These are phyloP conservation scores for Metarhizium humberi DNA, from an alignment of 2,329 filamentous ascomycete genomes.

Conservation along the genomic window DNA sequence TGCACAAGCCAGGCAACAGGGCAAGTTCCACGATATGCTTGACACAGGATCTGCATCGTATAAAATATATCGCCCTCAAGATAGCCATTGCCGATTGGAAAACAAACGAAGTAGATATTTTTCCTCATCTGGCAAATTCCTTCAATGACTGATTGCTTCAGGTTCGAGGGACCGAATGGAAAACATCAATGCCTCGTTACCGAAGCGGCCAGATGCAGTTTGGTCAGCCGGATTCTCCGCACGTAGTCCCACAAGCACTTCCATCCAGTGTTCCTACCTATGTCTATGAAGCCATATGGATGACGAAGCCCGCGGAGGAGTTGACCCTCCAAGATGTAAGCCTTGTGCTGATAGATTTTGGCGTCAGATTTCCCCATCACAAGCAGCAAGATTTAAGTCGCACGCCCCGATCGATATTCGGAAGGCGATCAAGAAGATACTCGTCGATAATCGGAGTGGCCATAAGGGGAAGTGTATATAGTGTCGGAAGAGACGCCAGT, in stretches of 20 bases:
- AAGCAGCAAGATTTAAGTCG: constrained; percentile 11
- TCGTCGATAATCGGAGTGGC: too few relatives aligned
- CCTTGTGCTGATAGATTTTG: constrained; percentile 23
- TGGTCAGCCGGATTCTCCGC: constrained; percentile 12
- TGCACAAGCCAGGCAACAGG: neutral
- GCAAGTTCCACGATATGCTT: neutral
- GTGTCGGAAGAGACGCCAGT: too few relatives aligned
- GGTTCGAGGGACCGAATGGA: constrained; percentile 17
- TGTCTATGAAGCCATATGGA: constrained; percentile 22
- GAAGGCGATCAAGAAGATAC: too few relatives aligned
- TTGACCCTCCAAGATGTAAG: constrained; percentile 16
- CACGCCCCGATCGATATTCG: constrained; percentile 7
- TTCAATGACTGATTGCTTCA: constrained; percentile 13
- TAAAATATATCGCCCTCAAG: constrained; percentile 23
- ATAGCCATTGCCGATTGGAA: constrained; percentile 15
- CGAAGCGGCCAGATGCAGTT: constrained; percentile 16
- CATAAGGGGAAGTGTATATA: too few relatives aligned
- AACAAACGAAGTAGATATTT: constrained; percentile 12
- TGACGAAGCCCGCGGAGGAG: constrained; percentile 21
- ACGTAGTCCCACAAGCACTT: constrained; percentile 8
- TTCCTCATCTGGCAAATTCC: constrained; percentile 9
- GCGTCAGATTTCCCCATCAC: constrained; percentile 21
- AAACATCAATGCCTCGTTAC: constrained; percentile 18
- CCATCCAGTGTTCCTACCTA: constrained; percentile 19
- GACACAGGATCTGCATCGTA: neutral